Evolutionary conservation across 352 stramenopile species (phyloP), one percentile per base, ranked within the genome.

Genomic region (Globisporangium orthogonon): DNA sequence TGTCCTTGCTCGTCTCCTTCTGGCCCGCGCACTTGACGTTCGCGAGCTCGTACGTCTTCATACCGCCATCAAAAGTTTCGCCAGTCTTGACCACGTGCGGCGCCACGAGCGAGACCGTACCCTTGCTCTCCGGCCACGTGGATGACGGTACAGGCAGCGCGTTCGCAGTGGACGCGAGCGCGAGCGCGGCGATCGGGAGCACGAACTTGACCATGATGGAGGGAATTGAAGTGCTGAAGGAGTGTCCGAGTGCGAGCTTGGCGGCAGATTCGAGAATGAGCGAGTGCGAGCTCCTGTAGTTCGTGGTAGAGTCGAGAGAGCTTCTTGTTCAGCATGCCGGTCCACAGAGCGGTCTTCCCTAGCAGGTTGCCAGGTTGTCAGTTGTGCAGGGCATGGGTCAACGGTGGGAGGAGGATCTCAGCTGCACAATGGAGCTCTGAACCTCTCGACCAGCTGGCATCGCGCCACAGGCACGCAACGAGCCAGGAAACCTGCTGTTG

Each of bases 31-130:
- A 66, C 54, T 54, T 18, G 15, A 64, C 39, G 47, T 60, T 60
- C 40, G 58, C 54, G 52, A 55, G 53, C 40, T 78, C 66, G 57
- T 68, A 74, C 6, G 60, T 76, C 59, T 76, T 65, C 63, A 71
- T 71, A 31, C 62, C 55, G 17, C 71, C 70, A 37, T 76, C 70
- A 47, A 75, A 76, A 11, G 53, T 43, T 18, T 46, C 40, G 18
- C 60, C 66, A 0, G 49, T 50, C 37, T 60, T 58, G 50, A 74
- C 68, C 7, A 56, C 55, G 7, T 67, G 60, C 18, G 65, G 54
- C 17, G 7, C 33, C 31, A 40, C 23, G 30, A 49, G 50, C 33
- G 50, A 39, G 13, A 71, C 63, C 3, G 48, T 40, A 10, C 64
- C 64, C 33, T 44, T 63, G 48, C 64, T 72, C 7, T 44, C 35